These are phyloP conservation scores for Cyberlindnera petersonii DNA, from an alignment of 805 yeast species.

Conservation along the genomic window DNA sequence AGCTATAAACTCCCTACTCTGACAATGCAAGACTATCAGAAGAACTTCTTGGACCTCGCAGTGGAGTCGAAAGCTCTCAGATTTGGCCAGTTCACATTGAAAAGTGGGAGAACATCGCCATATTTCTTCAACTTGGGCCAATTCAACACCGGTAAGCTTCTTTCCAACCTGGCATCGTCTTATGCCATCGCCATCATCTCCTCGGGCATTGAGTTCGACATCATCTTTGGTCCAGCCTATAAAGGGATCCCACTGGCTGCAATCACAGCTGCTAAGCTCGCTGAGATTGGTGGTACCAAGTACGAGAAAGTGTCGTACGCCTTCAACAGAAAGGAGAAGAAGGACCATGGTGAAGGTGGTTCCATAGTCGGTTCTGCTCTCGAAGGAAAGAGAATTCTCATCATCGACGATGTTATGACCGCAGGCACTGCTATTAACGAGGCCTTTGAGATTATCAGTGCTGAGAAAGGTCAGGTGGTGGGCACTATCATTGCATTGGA, in stretches of 20 bases:
- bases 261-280: constrained; percentile 84
- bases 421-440: constrained; percentile 98
- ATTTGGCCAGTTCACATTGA: constrained; percentile 86
- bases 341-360: constrained; percentile 99
- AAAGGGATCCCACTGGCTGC: constrained; percentile 97
- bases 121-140: constrained; percentile 94
- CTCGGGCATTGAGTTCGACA: constrained; percentile 80
- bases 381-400: constrained; percentile 66
- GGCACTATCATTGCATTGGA: constrained; percentile 91
- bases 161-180: constrained; percentile 79
- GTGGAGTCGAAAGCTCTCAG: constrained; percentile 76
- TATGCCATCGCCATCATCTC: constrained; percentile 86
- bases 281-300: constrained; percentile 82
- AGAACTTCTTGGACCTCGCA: constrained; percentile 75
- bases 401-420: constrained; percentile 96
- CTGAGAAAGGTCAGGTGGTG: constrained; percentile 67
- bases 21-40: constrained; percentile 44
- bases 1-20: neutral
- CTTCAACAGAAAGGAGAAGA: constrained; percentile 95
- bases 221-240: constrained; percentile 95
- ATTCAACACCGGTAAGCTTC: constrained; percentile 73
- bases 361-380: constrained; percentile 82
- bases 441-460: constrained; percentile 74
- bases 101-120: constrained; percentile 92
- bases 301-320: constrained; percentile 76